These are phyloP conservation scores for Boletus rubropictus DNA, from an alignment of 768 basidiomycete species.

Conservation along the genomic window DNA sequence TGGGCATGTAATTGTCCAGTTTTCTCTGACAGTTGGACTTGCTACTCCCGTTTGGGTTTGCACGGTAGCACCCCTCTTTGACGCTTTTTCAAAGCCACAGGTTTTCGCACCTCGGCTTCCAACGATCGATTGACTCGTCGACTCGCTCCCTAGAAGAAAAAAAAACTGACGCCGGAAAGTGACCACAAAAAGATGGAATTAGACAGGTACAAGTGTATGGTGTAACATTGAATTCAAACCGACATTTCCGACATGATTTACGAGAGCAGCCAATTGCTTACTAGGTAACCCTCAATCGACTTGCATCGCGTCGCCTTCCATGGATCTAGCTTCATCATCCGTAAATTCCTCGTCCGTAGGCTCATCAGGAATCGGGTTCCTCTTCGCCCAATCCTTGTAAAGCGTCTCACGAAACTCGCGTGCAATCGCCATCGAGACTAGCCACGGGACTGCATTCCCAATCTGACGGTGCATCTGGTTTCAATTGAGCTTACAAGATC, in stretches of 20 bases:
- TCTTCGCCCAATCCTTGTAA: conserved; percentile 46
- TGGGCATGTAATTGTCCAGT: not conserved
- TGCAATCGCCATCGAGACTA: conserved; percentile 57
- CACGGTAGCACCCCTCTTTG: not conserved
- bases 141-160: not conserved
- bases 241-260: not conserved
- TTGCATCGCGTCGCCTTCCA: conserved; percentile 19
- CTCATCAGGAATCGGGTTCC: conserved; percentile 16
- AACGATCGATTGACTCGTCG: not conserved
- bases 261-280: not conserved
- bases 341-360: conserved; percentile 31
- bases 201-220: too few species aligned
- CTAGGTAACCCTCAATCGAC: conserved; percentile 25
- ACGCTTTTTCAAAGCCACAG: not conserved
- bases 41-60: not conserved
- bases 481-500: not conserved
- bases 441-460: conserved; percentile 75
- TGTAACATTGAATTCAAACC: not conserved
- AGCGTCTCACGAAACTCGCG: conserved; percentile 50
- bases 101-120: not conserved
- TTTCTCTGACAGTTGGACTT: not conserved
- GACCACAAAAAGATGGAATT: not conserved
- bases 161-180: not conserved
- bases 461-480: conserved; percentile 73
- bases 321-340: not conserved